Percentiles rank a stretch among this genome's conserved stretches.
These are phyloP conservation scores for Boletus rufocinnamomeus DNA, from an alignment of 768 basidiomycete genomes.

Conservation along the genomic window DNA sequence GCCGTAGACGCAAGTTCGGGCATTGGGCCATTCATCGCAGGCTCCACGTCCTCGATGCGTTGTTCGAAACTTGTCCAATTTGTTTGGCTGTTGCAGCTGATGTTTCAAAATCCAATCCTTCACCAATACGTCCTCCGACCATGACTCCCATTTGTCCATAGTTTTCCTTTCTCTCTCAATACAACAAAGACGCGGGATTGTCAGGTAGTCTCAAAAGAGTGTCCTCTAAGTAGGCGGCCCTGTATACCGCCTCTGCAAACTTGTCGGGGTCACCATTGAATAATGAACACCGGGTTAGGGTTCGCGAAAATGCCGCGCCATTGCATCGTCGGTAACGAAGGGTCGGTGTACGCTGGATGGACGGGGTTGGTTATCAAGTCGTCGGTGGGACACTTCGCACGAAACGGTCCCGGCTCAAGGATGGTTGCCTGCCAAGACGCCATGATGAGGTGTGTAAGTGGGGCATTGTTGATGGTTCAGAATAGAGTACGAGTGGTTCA, in stretches of 20 bases:
- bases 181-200: background rate
- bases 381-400: background rate
- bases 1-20: background rate
- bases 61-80: background rate
- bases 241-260: constrained; percentile 16
- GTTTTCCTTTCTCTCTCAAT: constrained; percentile 4
- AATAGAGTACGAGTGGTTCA: background rate
- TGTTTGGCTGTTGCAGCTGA: background rate
- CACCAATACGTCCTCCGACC: constrained; percentile 17
- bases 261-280: constrained; percentile 19
- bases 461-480: no score
- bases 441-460: no score
- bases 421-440: background rate
- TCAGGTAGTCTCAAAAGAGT: constrained; percentile 23
- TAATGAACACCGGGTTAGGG: background rate
- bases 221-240: constrained; percentile 9
- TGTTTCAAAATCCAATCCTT: background rate
- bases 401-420: constrained; percentile 7
- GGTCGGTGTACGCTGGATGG: background rate
- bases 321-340: background rate
- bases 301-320: background rate
- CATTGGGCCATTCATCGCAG: no score
- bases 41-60: no score
- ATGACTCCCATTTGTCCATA: constrained; percentile 19
- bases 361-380: background rate